Evolutionary conservation across 345 rosid genomes (phyloP).

Genomic region (Microcos paniculata): DNA sequence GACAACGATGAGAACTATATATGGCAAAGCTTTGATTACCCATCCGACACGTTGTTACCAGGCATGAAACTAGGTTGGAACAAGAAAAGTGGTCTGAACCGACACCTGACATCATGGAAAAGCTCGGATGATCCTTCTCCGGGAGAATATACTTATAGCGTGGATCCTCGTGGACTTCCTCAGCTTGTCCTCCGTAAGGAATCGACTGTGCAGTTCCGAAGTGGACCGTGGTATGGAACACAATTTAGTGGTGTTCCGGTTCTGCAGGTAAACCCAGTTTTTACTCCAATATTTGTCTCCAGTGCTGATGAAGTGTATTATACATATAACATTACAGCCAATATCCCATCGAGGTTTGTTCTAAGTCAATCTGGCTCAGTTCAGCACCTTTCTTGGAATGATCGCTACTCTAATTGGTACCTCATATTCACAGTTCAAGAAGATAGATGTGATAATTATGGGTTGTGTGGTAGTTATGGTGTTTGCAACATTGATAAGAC

Average conservation of each 20-base stretch:
- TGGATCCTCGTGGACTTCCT: slow-evolving; percentile 13
- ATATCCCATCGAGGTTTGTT: neutral
- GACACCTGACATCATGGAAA: slow-evolving; percentile 40
- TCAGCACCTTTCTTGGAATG: slow-evolving; percentile 16
- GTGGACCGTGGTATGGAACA: slow-evolving; percentile 27
- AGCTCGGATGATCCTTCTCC: slow-evolving; percentile 24
- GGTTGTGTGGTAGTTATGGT: slow-evolving; percentile 14
- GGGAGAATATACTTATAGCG: slow-evolving; percentile 10
- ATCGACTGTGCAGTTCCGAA: neutral
- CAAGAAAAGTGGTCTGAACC: slow-evolving; percentile 13
- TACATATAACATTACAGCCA: slow-evolving; percentile 3
- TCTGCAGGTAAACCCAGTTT: slow-evolving; percentile 16
- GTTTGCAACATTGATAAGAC: slow-evolving; percentile 4
- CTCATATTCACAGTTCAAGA: slow-evolving; percentile 6
- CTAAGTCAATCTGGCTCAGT: slow-evolving; percentile 12
- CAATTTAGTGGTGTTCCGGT: slow-evolving; percentile 29
- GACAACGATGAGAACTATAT: slow-evolving; percentile 17
- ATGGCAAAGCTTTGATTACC: slow-evolving; percentile 61
- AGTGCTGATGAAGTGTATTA: slow-evolving; percentile 8
- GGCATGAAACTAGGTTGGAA: slow-evolving; percentile 53
- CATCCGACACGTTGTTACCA: slow-evolving; percentile 40
- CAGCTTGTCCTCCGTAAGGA: slow-evolving; percentile 12
- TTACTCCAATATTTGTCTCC: slow-evolving; percentile 12
- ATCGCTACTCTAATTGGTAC: slow-evolving; percentile 28
- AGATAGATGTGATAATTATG: slow-evolving; percentile 43